Conservation (phyloP, 1,139 yeast genomes). For the Scheffersomyces titani region DNA sequence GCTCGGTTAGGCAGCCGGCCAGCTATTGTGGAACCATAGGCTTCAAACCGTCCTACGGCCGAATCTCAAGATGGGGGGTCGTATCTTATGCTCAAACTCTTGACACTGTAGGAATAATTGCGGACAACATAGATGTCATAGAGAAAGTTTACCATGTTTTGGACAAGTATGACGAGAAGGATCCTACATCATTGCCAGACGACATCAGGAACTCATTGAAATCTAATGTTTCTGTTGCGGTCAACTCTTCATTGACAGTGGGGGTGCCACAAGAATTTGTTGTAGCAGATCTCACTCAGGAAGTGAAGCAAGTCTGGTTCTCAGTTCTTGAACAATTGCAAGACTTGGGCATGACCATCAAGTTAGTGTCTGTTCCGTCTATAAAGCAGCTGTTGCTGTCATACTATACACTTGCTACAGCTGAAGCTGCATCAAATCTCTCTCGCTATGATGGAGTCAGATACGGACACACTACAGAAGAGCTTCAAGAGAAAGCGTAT, state of each 20-base stretch:
- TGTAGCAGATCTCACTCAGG: constrained; percentile 53
- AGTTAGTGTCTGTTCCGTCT: constrained; percentile 69
- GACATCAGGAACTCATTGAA: constrained; percentile 24
- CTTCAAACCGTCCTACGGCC: constrained; percentile 90
- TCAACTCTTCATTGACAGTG: constrained; percentile 37
- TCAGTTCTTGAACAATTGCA: constrained; percentile 43
- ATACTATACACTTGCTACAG: constrained; percentile 84
- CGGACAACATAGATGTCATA: constrained; percentile 48
- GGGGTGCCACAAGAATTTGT: constrained; percentile 76
- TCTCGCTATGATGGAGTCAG: constrained; percentile 89
- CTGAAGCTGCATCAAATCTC: constrained; percentile 92
- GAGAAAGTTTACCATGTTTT: constrained; percentile 54
- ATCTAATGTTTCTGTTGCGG: constrained; percentile 9
- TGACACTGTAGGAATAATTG: constrained; percentile 88
- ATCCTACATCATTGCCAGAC: constrained; percentile 70
- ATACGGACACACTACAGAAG: constrained; percentile 56
- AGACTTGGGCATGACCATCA: constrained; percentile 55
- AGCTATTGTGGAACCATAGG: constrained; percentile 83
- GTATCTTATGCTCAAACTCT: constrained; percentile 90
- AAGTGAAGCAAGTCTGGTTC: constrained; percentile 50
- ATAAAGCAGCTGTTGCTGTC: constrained; percentile 71
- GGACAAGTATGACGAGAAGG: constrained; percentile 66
- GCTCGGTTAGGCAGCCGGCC: constrained; percentile 90
- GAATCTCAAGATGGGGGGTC: constrained; percentile 90
- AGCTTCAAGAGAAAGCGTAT: constrained; percentile 24